Conservation (phyloP, 1,284 basidiomycete species). For the Trichosporon sp. region DNA sequence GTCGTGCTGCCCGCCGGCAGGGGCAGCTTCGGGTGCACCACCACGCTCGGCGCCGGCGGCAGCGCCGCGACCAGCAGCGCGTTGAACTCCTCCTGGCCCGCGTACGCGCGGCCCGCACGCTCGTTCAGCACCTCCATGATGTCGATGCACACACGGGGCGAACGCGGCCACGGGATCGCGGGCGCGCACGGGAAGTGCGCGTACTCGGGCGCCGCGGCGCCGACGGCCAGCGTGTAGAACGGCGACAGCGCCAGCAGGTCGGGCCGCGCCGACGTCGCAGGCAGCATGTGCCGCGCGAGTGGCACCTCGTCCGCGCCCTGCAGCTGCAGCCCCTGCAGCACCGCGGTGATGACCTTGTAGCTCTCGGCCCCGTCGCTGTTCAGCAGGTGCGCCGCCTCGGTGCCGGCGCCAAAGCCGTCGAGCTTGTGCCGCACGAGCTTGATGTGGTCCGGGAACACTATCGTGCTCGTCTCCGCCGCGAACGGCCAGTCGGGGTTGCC, state of each 20-base stretch:
- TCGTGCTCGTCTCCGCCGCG: slow-evolving; percentile 17
- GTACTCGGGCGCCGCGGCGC: slow-evolving; percentile 23
- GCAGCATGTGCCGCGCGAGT: slow-evolving; percentile 22
- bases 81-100: slow-evolving; percentile 37
- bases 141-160: slow-evolving; percentile 20
- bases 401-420: slow-evolving; percentile 18
- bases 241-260: slow-evolving; percentile 31
- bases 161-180: slow-evolving; percentile 24
- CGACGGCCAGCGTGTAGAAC: slow-evolving; percentile 37
- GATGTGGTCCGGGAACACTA: slow-evolving; percentile 34
- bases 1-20: slow-evolving; percentile 14
- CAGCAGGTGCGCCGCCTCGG: slow-evolving; percentile 32
- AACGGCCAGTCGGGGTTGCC: slow-evolving; percentile 26
- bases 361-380: slow-evolving; percentile 18
- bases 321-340: slow-evolving; percentile 18
- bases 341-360: not conserved
- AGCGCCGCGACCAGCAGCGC: slow-evolving; percentile 31
- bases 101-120: slow-evolving; percentile 31
- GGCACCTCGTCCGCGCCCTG: slow-evolving; percentile 22
- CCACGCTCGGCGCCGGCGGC: slow-evolving; percentile 21
- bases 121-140: slow-evolving; percentile 35
- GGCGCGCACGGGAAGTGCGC: slow-evolving; percentile 24
- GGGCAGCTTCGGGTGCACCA: slow-evolving; percentile 6
- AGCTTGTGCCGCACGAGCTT: slow-evolving; percentile 35
- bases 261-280: not conserved